phyloP scores from a whole-genome alignment of 495 filamentous ascomycete genomes.

The Aspergillus biplanus region DNA sequence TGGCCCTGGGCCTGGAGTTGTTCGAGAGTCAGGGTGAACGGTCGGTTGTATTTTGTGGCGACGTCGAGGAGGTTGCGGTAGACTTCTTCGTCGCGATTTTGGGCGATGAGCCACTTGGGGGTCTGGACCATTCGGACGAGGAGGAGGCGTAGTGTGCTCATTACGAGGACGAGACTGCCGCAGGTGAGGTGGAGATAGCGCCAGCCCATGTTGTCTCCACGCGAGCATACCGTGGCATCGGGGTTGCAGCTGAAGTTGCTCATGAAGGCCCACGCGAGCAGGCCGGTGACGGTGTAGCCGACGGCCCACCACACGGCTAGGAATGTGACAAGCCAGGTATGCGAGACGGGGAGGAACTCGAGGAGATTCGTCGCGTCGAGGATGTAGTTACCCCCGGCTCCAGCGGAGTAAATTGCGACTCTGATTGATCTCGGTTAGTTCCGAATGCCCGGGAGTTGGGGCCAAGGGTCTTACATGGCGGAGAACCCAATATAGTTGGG shows the following conservation, averaged over 20 bases:
- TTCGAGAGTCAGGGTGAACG: slow-evolving; percentile 28
- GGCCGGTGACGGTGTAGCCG: slow-evolving; percentile 41
- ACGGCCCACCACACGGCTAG: slow-evolving; percentile 43
- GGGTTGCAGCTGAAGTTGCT: slow-evolving; percentile 38
- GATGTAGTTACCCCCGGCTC: slow-evolving; percentile 40
- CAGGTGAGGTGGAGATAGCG: slow-evolving; percentile 38
- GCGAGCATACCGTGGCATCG: slow-evolving; percentile 27
- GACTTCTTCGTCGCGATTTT: slow-evolving; percentile 36
- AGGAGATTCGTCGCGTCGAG: slow-evolving; percentile 40
- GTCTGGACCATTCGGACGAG: slow-evolving; percentile 36
- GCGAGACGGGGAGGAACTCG: slow-evolving; percentile 36
- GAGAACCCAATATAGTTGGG: slow-evolving; percentile 37
- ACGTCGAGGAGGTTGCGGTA: slow-evolving; percentile 25
- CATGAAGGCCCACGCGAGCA: slow-evolving; percentile 48
- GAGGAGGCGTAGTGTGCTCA: slow-evolving; percentile 27
- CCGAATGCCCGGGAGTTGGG: no score
- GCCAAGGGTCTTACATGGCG: slow-evolving; percentile 28
- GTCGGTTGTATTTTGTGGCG: slow-evolving; percentile 26
- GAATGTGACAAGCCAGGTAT: slow-evolving; percentile 43
- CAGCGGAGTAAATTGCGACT: slow-evolving; percentile 43
- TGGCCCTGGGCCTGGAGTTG: slow-evolving; percentile 32
- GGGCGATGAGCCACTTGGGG: slow-evolving; percentile 34
- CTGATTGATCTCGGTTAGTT: slow-evolving; percentile 17
- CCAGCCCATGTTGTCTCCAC: slow-evolving; percentile 39
- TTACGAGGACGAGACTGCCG: slow-evolving; percentile 33